Evolutionary conservation across 257 asterid species (phyloP), one percentile per base, ranked within the genome.

Genomic region (Echium plantagineum): DNA sequence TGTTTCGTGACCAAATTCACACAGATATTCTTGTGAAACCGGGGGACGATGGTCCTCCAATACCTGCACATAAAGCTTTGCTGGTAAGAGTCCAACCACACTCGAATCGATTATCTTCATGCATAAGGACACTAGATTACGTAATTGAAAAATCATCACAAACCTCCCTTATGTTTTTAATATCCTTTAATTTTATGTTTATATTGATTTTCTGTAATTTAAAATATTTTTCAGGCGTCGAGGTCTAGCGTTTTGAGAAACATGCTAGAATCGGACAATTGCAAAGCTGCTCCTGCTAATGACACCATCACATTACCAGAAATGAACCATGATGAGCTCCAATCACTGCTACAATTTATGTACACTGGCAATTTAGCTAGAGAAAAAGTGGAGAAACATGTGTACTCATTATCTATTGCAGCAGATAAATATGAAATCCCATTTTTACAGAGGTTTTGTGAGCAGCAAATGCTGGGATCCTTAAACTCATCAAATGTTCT

Each of bases 351-450:
- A 1, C 94, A 90, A 78, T 90, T 90, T 47, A 70, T 87, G 17
- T 90, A 90, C 74, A 71, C 81, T 54, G 96, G 94, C n/a, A 69
- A 62, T 48, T 77, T 87, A 30, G 68, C 86, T 0, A 83, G 79
- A 64, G 91, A 81, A 19, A 87, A 77, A 61, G 65, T 62, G 62
- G 96, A 82, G 32, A 87, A 83, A 57, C 94, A 90, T 12, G 81
- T 87, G 1, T 90, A 81, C 26, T 66, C 96, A 0, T 22, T 90
- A 21, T 81, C 98, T 16, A 64, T 87, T 3, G 95, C 95, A 4
- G 98, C 98, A 10, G 95, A 90, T 63, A 87, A 90, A 63, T 87
- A 90, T 51, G 95, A 83, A 54, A 87, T 90, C 47, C 84, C 96
- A 0, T 90, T 80, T 58, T 81, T 90, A 0, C 89, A 76, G 24